Evolutionary conservation across 768 basidiomycete genomes (phyloP), one percentile per base, ranked within the genome.

Genomic region (Arthromyces matolae): DNA sequence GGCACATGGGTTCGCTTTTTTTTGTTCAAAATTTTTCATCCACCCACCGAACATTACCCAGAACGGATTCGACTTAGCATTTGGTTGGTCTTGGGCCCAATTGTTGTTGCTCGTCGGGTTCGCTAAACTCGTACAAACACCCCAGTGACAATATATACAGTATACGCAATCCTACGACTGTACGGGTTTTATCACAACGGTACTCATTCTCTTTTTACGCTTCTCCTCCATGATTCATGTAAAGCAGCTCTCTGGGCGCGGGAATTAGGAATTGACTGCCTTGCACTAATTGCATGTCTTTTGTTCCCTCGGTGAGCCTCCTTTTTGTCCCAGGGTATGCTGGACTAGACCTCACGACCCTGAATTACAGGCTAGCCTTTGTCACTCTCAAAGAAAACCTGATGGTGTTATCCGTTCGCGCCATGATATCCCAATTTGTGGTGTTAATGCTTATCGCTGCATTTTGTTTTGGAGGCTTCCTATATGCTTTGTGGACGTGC

Each of bases 1-100:
- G 88, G 88, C 20, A 90, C 88, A 31, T 90, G 88, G 87, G 87
- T 87, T 55, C 41, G 73, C 60, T 22, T 25, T 33, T 42, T 19
- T 5, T 42, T 46, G n/a, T 45, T 22, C 39, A 48, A 16, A 16
- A 8, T 41, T 8, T 3, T 41, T 7, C 22, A 45, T 49, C 20
- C 29, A 22, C 14, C 31, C 22, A 36, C 48, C 27, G 27, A 56
- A 54, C 55, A 34, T 14, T 5, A 20, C 14, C 14, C 58, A 87
- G 88, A 95, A 96, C 54, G 93, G 93, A 1, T 97, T 97, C 62
- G 94, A 97, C 64, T 56, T 95, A 44, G 89, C 90, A 38, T 93
- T 96, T 67, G 84, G 88, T 89, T 49, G 14, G 75, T 36, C 27
- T 22, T 27, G 19, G n/a, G 19, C 35, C 24, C 13, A 5, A 19